Evolutionary conservation across 768 basidiomycete species (phyloP), one percentile per base, ranked within the genome.

Genomic region (Cystofilobasidium capitatum): DNA sequence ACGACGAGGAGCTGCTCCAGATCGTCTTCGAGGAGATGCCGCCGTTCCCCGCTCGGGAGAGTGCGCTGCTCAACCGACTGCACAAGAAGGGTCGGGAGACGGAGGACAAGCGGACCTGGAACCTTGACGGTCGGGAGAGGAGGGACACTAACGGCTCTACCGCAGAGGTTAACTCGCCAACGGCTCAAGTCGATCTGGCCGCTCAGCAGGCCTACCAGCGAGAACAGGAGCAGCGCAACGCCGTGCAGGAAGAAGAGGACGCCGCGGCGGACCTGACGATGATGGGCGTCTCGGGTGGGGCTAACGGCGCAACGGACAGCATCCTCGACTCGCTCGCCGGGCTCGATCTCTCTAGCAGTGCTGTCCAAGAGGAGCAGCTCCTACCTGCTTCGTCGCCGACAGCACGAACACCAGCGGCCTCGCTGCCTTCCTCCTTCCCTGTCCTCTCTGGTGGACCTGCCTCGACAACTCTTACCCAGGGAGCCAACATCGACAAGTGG

Each of bases 11-110:
- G 71, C 81, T 98, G 51, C 80, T 99, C 49, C 89, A 92, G 75
- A 89, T 90, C 70, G 85, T 98, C 17, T 97, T 93, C 76, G 96
- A 98, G 76, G 96, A 98, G 78, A 98, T 99, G 87, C 96, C 96
- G 1, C 92, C 94, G 5, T 99, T 96, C 82, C 93, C 94, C 4
- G 88, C 94, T 62, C 85, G 96, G 57, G 89, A 91, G 71, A 94
- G 91, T 67, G 88, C 93, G 2, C 81, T 99, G 10, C 81, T 96
- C 59, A 88, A 84, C 57, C 83, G 91, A 58, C 79, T 99, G 45
- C 88, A 94, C 76, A 86, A 85, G 74, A 94, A 93, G 75, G 87
- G 89, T 40, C 87, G 86, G 7, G 89, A 91, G 72, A 89, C 89
- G n/a, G 89, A 90, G 69, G 92, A 97, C 77, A 94, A 93, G 78